These are phyloP conservation scores for Solanum aculeatissimum DNA, from an alignment of 305 asterid genomes.

Conservation along the genomic window DNA sequence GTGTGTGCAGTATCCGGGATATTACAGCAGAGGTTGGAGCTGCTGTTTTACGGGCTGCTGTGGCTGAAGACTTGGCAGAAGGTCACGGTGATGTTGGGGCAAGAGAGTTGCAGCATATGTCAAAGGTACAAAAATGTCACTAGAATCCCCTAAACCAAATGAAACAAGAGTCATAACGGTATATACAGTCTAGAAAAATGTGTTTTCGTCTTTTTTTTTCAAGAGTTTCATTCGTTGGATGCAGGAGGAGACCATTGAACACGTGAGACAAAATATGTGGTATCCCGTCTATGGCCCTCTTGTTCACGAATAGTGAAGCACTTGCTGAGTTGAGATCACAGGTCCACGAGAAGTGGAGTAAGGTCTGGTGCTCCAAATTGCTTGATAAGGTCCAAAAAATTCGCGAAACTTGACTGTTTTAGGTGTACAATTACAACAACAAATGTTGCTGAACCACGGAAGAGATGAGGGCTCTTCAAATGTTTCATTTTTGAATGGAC, in stretches of 20 bases:
- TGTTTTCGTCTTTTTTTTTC: not conserved
- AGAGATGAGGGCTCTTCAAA: not conserved
- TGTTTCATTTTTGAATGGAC: not conserved
- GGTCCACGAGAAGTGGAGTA: not conserved
- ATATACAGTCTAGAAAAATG: not conserved
- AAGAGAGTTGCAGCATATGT: slow-evolving; percentile 68
- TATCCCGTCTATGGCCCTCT: slow-evolving; percentile 88
- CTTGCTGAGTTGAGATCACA: not conserved
- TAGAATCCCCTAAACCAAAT: not conserved
- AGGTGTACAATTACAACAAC: not conserved
- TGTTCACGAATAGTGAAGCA: slow-evolving; percentile 80
- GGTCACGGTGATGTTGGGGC: slow-evolving; percentile 76
- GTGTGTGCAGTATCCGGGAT: slow-evolving; percentile 59
- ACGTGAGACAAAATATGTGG: slow-evolving; percentile 83
- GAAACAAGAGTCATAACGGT: not conserved
- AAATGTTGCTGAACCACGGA: not conserved
- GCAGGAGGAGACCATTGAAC: slow-evolving; percentile 71
- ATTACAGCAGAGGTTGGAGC: slow-evolving; percentile 96
- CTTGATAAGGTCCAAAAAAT: not conserved
- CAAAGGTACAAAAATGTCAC: slow-evolving; percentile 38
- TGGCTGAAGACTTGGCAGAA: slow-evolving; percentile 80
- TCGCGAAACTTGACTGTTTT: not conserved
- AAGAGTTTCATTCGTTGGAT: slow-evolving; percentile 2
- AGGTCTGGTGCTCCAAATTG: not conserved
- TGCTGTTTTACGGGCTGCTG: slow-evolving; percentile 77